A percentile compares a stretch with the other conserved stretches of the same genome.
phyloP scores from a whole-genome alignment of 1,139 yeast genomes.

The Arxiozyma heterogenica region DNA sequence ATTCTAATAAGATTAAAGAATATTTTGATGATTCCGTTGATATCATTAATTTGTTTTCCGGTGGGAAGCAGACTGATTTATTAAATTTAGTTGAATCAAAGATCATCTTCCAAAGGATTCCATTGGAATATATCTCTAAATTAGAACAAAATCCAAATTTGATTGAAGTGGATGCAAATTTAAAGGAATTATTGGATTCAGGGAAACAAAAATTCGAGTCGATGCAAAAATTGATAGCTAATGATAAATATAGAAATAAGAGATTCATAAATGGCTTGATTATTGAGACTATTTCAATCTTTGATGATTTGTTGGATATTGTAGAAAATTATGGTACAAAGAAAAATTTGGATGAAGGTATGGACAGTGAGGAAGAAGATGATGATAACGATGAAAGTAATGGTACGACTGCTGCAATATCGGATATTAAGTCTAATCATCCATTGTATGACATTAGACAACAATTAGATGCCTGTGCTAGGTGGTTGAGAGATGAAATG shows the following conservation, averaged over 20 bases:
- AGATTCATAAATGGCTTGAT: slow-evolving; percentile 16
- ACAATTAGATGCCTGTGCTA: slow-evolving; percentile 31
- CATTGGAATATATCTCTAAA: slow-evolving; percentile 47
- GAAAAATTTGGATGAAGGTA: slow-evolving; percentile 40
- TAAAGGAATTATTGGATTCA: slow-evolving; percentile 27
- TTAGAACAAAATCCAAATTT: slow-evolving; percentile 35
- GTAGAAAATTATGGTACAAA: slow-evolving; percentile 55
- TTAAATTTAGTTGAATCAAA: slow-evolving; percentile 48
- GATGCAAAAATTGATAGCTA: not conserved
- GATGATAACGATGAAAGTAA: slow-evolving; percentile 34
- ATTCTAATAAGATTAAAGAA: slow-evolving; percentile 34
- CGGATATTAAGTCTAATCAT: slow-evolving; percentile 40
- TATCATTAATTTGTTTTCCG: slow-evolving; percentile 52
- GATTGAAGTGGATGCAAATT: slow-evolving; percentile 28
- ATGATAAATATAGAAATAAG: slow-evolving; percentile 9
- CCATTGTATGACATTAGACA: slow-evolving; percentile 41
- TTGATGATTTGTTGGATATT: slow-evolving; percentile 59
- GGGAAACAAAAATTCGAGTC: slow-evolving; percentile 19
- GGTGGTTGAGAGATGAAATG: slow-evolving; percentile 52
- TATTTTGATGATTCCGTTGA: slow-evolving; percentile 66
- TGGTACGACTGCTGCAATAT: slow-evolving; percentile 32
- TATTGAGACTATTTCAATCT: slow-evolving; percentile 44
- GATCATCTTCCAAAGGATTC: slow-evolving; percentile 48
- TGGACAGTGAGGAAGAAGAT: slow-evolving; percentile 41
- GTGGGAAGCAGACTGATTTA: slow-evolving; percentile 38